Percentiles rank a stretch among this genome's conserved stretches.
These are phyloP conservation scores for Emydomyces testavorans DNA, from an alignment of 2,329 filamentous ascomycete genomes.

Conservation along the genomic window DNA sequence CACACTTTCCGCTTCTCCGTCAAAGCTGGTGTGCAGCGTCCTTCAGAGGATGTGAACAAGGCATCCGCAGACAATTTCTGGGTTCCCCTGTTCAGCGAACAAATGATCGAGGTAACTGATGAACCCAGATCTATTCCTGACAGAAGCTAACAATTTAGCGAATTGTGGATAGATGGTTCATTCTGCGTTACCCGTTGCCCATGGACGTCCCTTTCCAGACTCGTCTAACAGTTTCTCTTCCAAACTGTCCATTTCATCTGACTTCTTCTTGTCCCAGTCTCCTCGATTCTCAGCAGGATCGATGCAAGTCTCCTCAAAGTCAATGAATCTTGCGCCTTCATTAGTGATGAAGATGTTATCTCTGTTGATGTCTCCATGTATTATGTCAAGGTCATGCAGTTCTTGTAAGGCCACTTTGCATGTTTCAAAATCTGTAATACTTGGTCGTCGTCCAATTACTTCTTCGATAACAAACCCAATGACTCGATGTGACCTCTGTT, in stretches of 20 bases:
- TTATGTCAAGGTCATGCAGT: background rate
- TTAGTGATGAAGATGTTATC: background rate
- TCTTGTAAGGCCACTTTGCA: background rate
- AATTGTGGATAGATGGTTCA: too few species aligned
- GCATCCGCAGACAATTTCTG: too few species aligned
- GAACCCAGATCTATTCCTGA: too few species aligned
- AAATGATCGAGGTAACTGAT: too few species aligned
- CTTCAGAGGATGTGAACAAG: too few species aligned
- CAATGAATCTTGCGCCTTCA: background rate
- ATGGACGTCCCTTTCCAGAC: background rate
- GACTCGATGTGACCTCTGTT: background rate
- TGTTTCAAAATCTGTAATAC: background rate
- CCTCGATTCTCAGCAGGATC: background rate
- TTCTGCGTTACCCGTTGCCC: too few species aligned
- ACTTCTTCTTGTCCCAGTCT: background rate
- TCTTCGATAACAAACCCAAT: background rate
- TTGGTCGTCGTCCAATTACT: too few species aligned
- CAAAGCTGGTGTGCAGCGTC: too few species aligned
- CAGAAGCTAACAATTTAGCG: too few species aligned
- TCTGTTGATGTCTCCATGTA: background rate
- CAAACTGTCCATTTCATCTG: background rate
- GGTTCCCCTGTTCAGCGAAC: too few species aligned
- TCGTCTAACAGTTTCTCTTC: background rate
- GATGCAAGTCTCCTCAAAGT: background rate
- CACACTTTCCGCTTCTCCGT: too few species aligned